These are phyloP conservation scores for Westerdykella sp. DNA, from an alignment of 2,329 filamentous ascomycete genomes.

Conservation along the genomic window DNA sequence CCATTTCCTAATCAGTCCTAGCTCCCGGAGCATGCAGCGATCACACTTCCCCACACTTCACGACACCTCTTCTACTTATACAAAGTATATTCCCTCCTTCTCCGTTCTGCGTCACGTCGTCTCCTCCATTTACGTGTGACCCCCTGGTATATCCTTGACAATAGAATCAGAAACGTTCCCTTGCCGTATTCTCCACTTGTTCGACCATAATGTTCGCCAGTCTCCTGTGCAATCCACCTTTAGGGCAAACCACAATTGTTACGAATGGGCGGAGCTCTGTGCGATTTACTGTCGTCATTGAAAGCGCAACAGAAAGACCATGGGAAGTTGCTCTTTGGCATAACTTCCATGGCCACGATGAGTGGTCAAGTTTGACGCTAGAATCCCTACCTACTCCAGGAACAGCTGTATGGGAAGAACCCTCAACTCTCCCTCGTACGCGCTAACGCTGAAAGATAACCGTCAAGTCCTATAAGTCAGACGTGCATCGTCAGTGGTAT, in stretches of 20 bases:
- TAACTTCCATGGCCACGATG: conserved; percentile 51
- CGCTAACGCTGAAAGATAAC: conserved; percentile 18
- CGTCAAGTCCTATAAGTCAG: conserved; percentile 9
- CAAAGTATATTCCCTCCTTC: no score
- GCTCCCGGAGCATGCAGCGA: no score
- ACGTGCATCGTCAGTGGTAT: conserved; percentile 48
- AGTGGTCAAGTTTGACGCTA: conserved; percentile 55
- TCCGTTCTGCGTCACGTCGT: no score
- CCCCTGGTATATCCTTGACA: no score
- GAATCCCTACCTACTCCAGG: conserved; percentile 33
- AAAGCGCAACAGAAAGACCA: conserved; percentile 52
- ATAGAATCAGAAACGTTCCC: no score
- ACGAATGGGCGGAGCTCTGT: conserved; percentile 39
- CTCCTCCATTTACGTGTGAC: no score
- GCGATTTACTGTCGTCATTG: conserved; percentile 62
- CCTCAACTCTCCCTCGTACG: neutral
- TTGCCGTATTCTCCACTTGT: neutral
- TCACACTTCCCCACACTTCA: conserved; percentile 1
- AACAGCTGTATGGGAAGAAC: conserved; percentile 15
- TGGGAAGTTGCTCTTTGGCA: conserved; percentile 78
- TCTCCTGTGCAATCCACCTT: conserved; percentile 60
- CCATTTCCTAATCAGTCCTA: no score
- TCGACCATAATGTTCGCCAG: conserved; percentile 44
- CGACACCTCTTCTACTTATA: conserved; percentile 11
- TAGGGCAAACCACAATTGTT: conserved; percentile 67